Evolutionary conservation across 1,284 basidiomycete species (phyloP), one percentile per base, ranked within the genome.

Genomic region (Trichosporon inkin): DNA sequence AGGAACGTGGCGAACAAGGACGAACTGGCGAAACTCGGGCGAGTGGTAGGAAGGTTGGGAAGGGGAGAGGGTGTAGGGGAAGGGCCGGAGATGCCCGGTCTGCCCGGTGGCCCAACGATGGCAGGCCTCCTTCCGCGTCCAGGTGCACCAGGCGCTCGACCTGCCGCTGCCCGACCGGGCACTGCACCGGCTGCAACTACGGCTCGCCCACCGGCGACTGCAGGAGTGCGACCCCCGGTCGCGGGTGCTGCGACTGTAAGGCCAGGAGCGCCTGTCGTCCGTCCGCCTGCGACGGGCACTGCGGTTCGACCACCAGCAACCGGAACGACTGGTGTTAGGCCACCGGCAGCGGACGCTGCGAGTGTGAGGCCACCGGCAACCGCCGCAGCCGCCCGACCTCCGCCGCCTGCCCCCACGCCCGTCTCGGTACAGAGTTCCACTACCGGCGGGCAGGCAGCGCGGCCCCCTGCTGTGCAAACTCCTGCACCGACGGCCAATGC

Each of bases 21-120:
- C 24, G 75, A 77, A 62, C 62, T 77, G 22, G 72, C 72, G 4
- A 70, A 72, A 34, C 60, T 77, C 3, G 74, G 73, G 4, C 65
- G 71, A 6, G 70, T 73, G 0, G 75, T 77, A 0, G 72, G 64
- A 0, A 63, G 72, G 14, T 59, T 76, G 10, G 70, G 68, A 14
- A 60, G 68, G 54, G 73, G 74, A 1, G 71, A 76, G 53, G 62
- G 53, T 10, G 62, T 62, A 2, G 61, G 65, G 3, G 64, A 66
- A 14, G 64, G 64, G 0, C 64, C 64, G 2, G 64, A 66, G 14
- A 55, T 62, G 35, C 60, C 60, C 1, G 60, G 60, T 3, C 19
- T 61, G 10, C 60, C 60, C 2, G 47, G 56, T 11, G 59, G 59
- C 6, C 59, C 59, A 2, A 56, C 59, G 1, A 60, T 53, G 51